Evolutionary conservation across 208 protist species (phyloP).

Genomic region (Trypanosoma caninum): DNA sequence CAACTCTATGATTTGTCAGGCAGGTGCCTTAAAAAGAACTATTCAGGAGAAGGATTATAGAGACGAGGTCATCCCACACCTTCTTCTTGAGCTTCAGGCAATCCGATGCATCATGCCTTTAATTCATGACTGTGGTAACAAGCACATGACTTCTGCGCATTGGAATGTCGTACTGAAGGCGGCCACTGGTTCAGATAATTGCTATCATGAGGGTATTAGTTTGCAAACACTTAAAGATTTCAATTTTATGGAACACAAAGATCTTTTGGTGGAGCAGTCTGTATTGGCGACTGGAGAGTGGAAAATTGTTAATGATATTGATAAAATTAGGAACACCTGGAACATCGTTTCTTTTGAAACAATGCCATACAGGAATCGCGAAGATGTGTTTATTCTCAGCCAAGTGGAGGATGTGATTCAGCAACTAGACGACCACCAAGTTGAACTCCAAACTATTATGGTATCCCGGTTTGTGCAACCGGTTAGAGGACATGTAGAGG

Average conservation of each 20-base stretch:
- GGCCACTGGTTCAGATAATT: conserved; percentile 80
- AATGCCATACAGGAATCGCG: conserved; percentile 84
- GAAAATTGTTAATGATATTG: conserved; percentile 90
- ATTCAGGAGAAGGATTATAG: conserved; percentile 81
- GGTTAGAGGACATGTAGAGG: conserved; percentile 82
- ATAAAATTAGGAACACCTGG: conserved; percentile 88
- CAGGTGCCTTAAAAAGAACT: conserved; percentile 58
- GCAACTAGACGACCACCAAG: conserved; percentile 90
- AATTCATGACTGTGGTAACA: conserved; percentile 93
- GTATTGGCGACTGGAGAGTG: conserved; percentile 92
- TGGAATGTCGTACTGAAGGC: conserved; percentile 92
- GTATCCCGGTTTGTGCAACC: conserved; percentile 87
- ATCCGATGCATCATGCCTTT: conserved; percentile 78
- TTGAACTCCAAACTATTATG: conserved; percentile 91
- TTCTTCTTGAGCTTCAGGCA: conserved; percentile 75
- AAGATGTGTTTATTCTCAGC: conserved; percentile 88
- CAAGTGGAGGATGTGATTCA: conserved; percentile 91
- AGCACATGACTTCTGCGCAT: conserved; percentile 85
- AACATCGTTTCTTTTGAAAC: conserved; percentile 65
- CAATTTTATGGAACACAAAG: conserved; percentile 83
- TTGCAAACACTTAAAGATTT: conserved; percentile 76
- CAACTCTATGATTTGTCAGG: conserved; percentile 66
- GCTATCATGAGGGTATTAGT: conserved; percentile 84
- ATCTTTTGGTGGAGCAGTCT: conserved; percentile 85
- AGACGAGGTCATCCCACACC: conserved; percentile 77